Conservation (phyloP, 768 basidiomycete species). For the Psilocybe cyanescens region DNA sequence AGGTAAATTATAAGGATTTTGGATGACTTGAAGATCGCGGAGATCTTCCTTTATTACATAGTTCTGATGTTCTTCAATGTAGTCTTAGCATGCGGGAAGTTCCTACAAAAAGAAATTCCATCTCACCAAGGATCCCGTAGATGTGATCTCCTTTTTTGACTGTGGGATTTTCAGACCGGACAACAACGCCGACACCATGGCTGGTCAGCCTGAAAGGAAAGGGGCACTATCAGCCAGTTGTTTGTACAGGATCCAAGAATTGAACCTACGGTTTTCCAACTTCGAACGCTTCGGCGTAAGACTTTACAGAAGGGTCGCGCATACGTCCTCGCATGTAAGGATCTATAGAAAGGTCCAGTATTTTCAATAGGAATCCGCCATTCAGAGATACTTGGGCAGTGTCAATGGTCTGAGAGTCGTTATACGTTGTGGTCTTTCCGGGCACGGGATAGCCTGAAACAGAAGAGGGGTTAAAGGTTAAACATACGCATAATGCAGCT, state of each 20-base stretch:
- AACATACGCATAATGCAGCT: no score
- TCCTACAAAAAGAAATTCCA: not conserved
- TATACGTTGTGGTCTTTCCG: slow-evolving; percentile 49
- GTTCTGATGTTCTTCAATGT: slow-evolving; percentile 40
- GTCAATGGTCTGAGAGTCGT: slow-evolving; percentile 51
- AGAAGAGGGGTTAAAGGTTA: no score
- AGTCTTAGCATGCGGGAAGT: not conserved
- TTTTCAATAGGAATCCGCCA: slow-evolving; percentile 54
- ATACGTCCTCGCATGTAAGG: slow-evolving; percentile 46
- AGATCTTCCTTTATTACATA: slow-evolving; percentile 36
- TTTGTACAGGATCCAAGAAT: not conserved
- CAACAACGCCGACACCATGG: slow-evolving; percentile 46
- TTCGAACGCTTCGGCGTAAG: slow-evolving; percentile 31
- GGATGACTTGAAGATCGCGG: slow-evolving; percentile 27
- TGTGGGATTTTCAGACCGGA: slow-evolving; percentile 40
- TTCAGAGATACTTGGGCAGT: slow-evolving; percentile 46
- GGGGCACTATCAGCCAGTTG: no score
- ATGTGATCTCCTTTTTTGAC: slow-evolving; percentile 44
- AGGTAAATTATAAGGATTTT: slow-evolving; percentile 48
- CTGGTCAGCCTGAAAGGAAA: slow-evolving; percentile 25
- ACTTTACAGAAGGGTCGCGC: slow-evolving; percentile 31
- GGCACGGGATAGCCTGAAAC: slow-evolving; percentile 43
- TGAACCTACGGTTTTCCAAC: slow-evolving; percentile 40
- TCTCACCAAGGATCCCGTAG: slow-evolving; percentile 35
- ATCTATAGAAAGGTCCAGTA: slow-evolving; percentile 47